phyloP scores from a whole-genome alignment of 1,139 yeast genomes.

The Hanseniaspora sp. region DNA sequence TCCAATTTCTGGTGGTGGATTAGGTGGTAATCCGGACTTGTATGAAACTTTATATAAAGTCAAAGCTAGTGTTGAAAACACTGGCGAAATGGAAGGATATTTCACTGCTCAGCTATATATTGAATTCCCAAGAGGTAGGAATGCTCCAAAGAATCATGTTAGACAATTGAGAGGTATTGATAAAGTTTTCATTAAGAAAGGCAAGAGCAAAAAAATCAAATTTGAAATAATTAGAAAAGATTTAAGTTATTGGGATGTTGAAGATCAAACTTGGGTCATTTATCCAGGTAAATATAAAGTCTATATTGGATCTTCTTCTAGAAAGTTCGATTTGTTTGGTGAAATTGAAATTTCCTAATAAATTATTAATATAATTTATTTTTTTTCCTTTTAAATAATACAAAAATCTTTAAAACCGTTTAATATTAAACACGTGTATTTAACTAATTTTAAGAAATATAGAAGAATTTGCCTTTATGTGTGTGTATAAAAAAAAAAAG shows the following conservation, averaged over 20 bases:
- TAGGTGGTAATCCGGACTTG: slow-evolving; percentile 42
- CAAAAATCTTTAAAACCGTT: too few species aligned
- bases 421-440: too few species aligned
- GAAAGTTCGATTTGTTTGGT: slow-evolving; percentile 36
- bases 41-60: slow-evolving; percentile 41
- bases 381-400: too few species aligned
- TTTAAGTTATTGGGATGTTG: slow-evolving; percentile 49
- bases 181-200: slow-evolving; percentile 42
- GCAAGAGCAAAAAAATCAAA: slow-evolving; percentile 32
- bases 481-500: too few species aligned
- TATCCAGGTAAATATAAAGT: slow-evolving; percentile 48
- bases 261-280: slow-evolving; percentile 50
- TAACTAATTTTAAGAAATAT: too few species aligned
- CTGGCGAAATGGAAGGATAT: slow-evolving; percentile 42
- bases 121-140: slow-evolving; percentile 39
- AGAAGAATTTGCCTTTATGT: too few species aligned
- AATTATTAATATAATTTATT: too few species aligned
- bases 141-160: slow-evolving; percentile 36
- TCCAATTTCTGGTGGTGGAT: slow-evolving; percentile 43
- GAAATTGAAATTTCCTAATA: neutral
- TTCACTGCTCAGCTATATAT: slow-evolving; percentile 49
- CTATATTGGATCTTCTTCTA: slow-evolving; percentile 44
- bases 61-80: slow-evolving; percentile 39
- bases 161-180: slow-evolving; percentile 50
- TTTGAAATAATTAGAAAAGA: slow-evolving; percentile 47